A percentile compares a stretch with the other conserved stretches of the same genome.
Evolutionary conservation across 106 monocot genomes (phyloP).

Genomic region (Dioscorea dumetorum): DNA sequence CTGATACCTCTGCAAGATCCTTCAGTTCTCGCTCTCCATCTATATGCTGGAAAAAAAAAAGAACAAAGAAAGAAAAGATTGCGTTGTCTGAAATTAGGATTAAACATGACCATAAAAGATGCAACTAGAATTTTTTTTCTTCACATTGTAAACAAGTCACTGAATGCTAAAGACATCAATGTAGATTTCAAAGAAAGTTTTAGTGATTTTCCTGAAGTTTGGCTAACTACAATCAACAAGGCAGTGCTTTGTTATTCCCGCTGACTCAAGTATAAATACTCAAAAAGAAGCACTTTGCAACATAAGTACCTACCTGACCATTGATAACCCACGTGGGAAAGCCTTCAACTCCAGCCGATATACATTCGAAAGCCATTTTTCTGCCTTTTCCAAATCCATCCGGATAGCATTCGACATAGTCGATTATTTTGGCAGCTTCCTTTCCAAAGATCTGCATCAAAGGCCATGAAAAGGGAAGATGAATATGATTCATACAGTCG

Average conservation of each 20-base stretch:
- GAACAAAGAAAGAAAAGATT: background rate
- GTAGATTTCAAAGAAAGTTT: background rate
- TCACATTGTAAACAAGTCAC: background rate
- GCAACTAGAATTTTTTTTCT: background rate
- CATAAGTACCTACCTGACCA: slow-evolving; percentile 27
- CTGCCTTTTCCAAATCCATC: slow-evolving; percentile 71
- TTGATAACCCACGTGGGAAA: slow-evolving; percentile 77
- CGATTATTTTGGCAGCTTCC: slow-evolving; percentile 57
- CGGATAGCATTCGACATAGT: slow-evolving; percentile 79
- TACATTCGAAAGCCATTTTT: slow-evolving; percentile 47
- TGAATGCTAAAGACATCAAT: background rate
- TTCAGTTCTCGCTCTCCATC: slow-evolving; percentile 61
- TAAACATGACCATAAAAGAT: background rate
- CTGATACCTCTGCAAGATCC: slow-evolving; percentile 67
- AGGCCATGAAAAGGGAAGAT: too few species aligned
- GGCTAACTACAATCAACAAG: background rate
- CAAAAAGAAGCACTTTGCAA: background rate
- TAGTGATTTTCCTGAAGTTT: too few species aligned
- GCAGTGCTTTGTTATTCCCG: too few species aligned
- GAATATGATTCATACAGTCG: too few species aligned
- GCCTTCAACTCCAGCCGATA: slow-evolving; percentile 40
- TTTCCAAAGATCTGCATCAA: slow-evolving; percentile 57
- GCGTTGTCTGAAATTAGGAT: background rate
- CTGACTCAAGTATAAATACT: background rate
- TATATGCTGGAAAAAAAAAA: slow-evolving; percentile 32